Evolutionary conservation across 2,329 filamentous ascomycete species (phyloP).

Genomic region (Neopestalotiopsis rosae): DNA sequence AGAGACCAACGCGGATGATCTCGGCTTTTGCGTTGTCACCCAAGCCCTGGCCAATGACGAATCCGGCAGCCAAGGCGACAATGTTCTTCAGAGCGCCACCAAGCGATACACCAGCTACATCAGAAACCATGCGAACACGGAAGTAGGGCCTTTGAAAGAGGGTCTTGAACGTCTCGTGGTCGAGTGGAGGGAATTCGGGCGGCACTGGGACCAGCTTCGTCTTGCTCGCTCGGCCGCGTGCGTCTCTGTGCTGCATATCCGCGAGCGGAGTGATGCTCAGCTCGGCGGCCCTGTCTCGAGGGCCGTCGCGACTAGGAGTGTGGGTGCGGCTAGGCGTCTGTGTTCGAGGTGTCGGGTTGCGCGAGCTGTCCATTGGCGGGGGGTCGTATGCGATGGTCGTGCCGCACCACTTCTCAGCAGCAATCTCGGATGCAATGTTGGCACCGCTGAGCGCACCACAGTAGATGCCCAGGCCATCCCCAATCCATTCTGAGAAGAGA

Average conservation of each 20-base stretch:
- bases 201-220: conserved; percentile 78
- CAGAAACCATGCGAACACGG: conserved; percentile 90
- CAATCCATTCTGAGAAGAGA: conserved; percentile 95
- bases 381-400: conserved; percentile 97
- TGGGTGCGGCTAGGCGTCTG: conserved; percentile 49
- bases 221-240: conserved; percentile 69
- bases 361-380: conserved; percentile 80
- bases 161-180: conserved; percentile 80
- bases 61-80: conserved; percentile 91
- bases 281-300: conserved; percentile 52
- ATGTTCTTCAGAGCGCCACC: conserved; percentile 97
- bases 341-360: conserved; percentile 63
- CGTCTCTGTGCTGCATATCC: conserved; percentile 70
- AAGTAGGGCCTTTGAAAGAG: conserved; percentile 98
- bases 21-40: conserved; percentile 99
- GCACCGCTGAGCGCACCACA: conserved; percentile 94
- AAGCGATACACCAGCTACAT: conserved; percentile 96
- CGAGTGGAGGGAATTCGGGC: conserved; percentile 81
- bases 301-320: conserved; percentile 54
- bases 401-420: conserved; percentile 94
- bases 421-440: conserved; percentile 95
- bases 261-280: conserved; percentile 57
- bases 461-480: conserved; percentile 90
- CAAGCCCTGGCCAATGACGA: conserved; percentile 95
- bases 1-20: conserved; percentile 92